These are phyloP conservation scores for Coemansia sp. DNA, from an alignment of 192 early-diverging fungal species.

Conservation along the genomic window DNA sequence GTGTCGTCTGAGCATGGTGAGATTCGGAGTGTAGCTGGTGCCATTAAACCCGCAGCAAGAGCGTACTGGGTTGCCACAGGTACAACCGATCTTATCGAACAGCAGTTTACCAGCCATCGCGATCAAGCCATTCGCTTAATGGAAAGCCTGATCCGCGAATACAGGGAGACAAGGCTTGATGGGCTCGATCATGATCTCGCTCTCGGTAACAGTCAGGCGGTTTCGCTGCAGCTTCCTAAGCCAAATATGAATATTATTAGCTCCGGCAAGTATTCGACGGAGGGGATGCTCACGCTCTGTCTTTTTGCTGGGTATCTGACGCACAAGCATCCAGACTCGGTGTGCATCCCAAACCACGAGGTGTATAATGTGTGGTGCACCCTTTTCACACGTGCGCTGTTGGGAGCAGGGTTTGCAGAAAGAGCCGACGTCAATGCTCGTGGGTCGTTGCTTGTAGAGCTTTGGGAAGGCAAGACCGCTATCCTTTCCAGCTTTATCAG, in stretches of 20 bases:
- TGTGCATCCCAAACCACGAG: conserved; percentile 40
- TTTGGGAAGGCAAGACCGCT: not conserved
- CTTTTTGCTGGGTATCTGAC: conserved; percentile 31
- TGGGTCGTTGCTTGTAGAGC: not conserved
- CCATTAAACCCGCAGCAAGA: conserved; percentile 11
- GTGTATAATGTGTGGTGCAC: conserved; percentile 26
- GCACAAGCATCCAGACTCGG: conserved; percentile 6
- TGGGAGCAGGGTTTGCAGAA: too few relatives aligned
- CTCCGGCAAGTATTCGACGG: conserved; percentile 24
- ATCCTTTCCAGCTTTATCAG: not conserved
- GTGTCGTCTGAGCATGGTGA: not conserved
- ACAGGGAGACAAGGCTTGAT: conserved; percentile 5
- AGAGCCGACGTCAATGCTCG: not conserved
- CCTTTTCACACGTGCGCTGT: conserved; percentile 26
- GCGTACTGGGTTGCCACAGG: conserved; percentile 35
- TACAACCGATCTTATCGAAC: conserved; percentile 22
- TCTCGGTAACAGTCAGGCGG: not conserved
- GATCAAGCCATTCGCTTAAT: conserved; percentile 11
- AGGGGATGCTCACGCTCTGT: conserved; percentile 21
- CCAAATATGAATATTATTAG: conserved; percentile 12
- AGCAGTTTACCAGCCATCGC: conserved; percentile 21
- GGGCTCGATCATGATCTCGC: not conserved
- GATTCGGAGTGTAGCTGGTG: not conserved
- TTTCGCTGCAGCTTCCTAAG: conserved; percentile 10
- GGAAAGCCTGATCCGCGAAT: conserved; percentile 17